Evolutionary conservation across 169 alveolate genomes (phyloP), one percentile per base, ranked within the genome.

Genomic region (Plasmodium berghei): DNA sequence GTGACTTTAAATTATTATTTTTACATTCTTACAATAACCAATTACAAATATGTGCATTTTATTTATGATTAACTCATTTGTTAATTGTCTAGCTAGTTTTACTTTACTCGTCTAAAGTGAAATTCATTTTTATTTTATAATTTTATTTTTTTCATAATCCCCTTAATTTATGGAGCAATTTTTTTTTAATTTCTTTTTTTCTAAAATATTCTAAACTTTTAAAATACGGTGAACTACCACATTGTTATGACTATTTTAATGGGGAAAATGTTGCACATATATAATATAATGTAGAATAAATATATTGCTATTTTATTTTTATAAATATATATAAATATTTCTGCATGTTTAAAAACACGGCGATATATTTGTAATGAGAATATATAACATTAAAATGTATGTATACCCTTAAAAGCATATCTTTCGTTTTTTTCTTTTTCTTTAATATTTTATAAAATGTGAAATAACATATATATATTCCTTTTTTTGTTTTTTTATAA

Each of bases 51-150:
- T 73, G 9, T 49, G n/a, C 16, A 24, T 28, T 49, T 73, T 73
- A 56, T 69, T 62, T 54, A 62, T 55, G 49, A 74, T 62, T 46
- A 6, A 24, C 49, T 46, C 8, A 48, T 45, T 74, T 74, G 75
- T 74, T 42, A 74, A 34, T 61, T 74, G 73, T 74, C 55, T 62
- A 74, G 69, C 63, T 74, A 26, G 34, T 40, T 56, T 62, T 42
- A 34, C 46, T 62, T 42, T 42, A 26, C 67, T 42, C 52, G 26
- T 28, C 12, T 74, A 63, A 61, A 62, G n/a, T 22, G 54, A 9
- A 61, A 22, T n/a, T 16, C 40, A 54, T 20, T 24, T 46, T 64
- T 54, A 26, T 14, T 74, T 46, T 26, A 67, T 22, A 40, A 16
- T 70, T 49, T 70, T 52, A 49, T 52, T 52, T 49, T 45, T 9